These are phyloP conservation scores for Dactylonectria estremocensis DNA, from an alignment of 2,329 filamentous ascomycete species.

Conservation along the genomic window DNA sequence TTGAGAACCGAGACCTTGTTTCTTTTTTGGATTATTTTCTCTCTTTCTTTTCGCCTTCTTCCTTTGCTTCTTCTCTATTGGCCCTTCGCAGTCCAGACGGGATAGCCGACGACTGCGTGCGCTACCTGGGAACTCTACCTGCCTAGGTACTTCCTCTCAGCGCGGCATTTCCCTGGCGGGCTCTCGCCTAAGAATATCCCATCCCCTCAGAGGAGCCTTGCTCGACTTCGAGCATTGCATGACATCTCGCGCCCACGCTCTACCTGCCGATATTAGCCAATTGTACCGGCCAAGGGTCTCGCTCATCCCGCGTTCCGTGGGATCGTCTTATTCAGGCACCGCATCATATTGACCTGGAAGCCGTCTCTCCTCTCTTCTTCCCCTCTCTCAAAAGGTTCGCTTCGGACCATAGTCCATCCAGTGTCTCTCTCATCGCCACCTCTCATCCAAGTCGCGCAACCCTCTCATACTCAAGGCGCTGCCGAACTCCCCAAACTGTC, in stretches of 20 bases:
- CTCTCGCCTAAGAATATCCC: slow-evolving; percentile 7
- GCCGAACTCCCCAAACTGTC: too few species aligned
- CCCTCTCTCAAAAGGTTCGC: neutral
- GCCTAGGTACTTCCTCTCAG: neutral
- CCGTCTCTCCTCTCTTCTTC: neutral
- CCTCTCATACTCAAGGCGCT: slow-evolving; percentile 13
- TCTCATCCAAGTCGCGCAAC: slow-evolving; percentile 9
- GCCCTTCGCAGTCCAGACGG: too few species aligned
- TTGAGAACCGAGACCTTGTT: too few species aligned
- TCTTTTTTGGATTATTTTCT: too few species aligned
- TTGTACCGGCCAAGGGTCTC: slow-evolving; percentile 12
- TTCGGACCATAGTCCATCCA: neutral
- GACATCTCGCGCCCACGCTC: neutral
- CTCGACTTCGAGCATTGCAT: neutral
- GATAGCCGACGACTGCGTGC: too few species aligned
- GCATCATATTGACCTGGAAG: neutral
- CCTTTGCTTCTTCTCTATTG: neutral
- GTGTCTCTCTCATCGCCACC: neutral
- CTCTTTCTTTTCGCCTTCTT: neutral
- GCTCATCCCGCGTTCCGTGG: slow-evolving; percentile 25
- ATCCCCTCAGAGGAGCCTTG: neutral
- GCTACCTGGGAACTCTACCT: too few species aligned
- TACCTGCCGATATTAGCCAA: slow-evolving; percentile 13
- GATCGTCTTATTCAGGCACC: slow-evolving; percentile 20
- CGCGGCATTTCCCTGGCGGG: slow-evolving; percentile 13